Evolutionary conservation across 352 stramenopile genomes (phyloP), one percentile per base, ranked within the genome.

Genomic region (Paralagenidium karlingii): DNA sequence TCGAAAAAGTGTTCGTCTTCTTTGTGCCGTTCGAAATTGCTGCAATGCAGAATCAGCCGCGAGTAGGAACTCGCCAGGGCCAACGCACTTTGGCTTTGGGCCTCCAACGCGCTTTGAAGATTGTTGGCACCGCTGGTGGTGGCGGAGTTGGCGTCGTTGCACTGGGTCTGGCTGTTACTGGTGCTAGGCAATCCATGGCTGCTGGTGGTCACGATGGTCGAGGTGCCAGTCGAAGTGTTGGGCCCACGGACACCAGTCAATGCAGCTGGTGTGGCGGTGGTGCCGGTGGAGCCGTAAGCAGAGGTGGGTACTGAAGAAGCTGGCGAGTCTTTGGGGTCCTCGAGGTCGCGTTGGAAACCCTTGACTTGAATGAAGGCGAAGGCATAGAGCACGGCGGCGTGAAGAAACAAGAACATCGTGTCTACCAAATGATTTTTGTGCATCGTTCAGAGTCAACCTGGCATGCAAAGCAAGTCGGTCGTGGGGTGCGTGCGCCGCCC

Each of bases 1-100:
- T 89, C 75, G 40, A 89, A 86, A 49, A 86, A 84, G 29, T 53
- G 59, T 43, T 83, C 61, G 59, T 89, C 75, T 32, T 89, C 67
- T 45, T 84, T 83, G 53, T 85, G 68, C 34, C 77, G 75, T 53
- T 88, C 73, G 40, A 70, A 82, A 49, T 84, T 89, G 63, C 69
- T 89, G 55, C 71, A 85, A 41, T 86, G 65, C 3, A 89, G 61
- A 27, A 86, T 63, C 13, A 89, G 34, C 6, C 75, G 69, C 8
- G 75, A 70, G 38, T 84, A 86, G 0, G 62, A 53, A 2, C 64
- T 53, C 8, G 66, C 63, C 41, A 86, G 63, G 18, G 55, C 51
- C 3, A 40, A 54, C 3, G 53, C 52, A 41, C 49, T 32, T 11
- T 32, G 11, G 15, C 15, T 15, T 13, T 32, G 11, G 28, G 15